Base-by-base conservation (phyloP, 2,329 filamentous ascomycete genomes). In the Cercospora sesami region DNA sequence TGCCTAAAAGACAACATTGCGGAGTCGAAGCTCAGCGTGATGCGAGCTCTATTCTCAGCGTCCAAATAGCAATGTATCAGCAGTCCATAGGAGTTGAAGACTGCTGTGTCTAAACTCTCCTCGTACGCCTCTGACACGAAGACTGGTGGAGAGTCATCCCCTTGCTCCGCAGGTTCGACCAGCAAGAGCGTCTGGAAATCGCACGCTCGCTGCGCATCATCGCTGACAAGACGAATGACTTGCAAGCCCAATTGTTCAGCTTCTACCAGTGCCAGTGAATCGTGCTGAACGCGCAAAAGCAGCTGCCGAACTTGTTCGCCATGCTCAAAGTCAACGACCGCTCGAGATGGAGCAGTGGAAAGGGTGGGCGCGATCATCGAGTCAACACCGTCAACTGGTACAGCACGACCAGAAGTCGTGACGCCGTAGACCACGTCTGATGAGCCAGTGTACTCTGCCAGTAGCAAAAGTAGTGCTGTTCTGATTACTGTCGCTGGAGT, bases 111-210 rank as follows among this genome's bases (percentile, higher is more conserved):
- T 10, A 62, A 21, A 4, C 28, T 23, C 28, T 66, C 42, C 7
- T 61, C 39, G 9, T 53, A 23, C 14, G 36, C 36, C 18, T 55
- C 58, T 2, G 60, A 45, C 3, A 28, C 12, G 48, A 42, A 64
- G 36, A 64, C 1, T 1, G 18, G 10, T 3, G 33, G 33, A 6
- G 42, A 33, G 1, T 62, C 26, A 31, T 63, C 48, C 10, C 14
- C 31, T 30, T 45, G 12, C 23, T 31, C 65, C 28, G 55, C 33
- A 12, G 55, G 28, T 30, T 62, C 33, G 9, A 88, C 81, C 0
- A 87, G 83, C 1, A 88, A 77, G 7, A 86, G 82, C 1, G 85
- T 86, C 23, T 85, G 83, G 63, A 88, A 81, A 68, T 87, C 82
- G 71, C 86, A 87, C 1, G 86, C 85, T n/a, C 57, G 48, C 14